Percentiles rank a stretch among this genome's conserved stretches.
Conservation (phyloP, 108 stramenopile species). For the Aurantiochytrium sp. region DNA sequence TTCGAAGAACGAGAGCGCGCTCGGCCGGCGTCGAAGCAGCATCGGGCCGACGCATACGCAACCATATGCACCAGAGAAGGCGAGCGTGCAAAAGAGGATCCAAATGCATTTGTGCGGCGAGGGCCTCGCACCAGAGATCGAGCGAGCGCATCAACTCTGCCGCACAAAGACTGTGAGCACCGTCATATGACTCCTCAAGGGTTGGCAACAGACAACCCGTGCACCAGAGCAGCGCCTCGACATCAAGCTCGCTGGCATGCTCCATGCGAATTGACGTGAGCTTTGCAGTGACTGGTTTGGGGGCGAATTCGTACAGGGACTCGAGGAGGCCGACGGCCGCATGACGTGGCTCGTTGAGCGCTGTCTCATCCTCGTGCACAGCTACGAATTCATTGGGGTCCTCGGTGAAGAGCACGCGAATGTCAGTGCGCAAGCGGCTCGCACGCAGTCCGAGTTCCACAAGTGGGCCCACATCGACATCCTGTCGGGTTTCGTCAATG, state of each 20-base stretch:
- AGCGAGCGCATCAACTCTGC: background rate
- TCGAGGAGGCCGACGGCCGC: background rate
- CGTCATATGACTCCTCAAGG: background rate
- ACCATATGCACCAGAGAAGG: background rate
- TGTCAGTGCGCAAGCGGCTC: background rate
- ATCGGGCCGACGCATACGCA: background rate
- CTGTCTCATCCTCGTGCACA: background rate
- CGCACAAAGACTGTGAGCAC: background rate
- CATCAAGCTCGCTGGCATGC: background rate
- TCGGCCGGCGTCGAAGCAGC: background rate
- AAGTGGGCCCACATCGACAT: background rate
- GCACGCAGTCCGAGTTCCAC: background rate
- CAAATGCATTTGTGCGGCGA: background rate
- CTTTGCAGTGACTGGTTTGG: background rate
- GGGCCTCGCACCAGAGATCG: background rate
- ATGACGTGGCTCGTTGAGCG: background rate
- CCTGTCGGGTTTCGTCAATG: background rate
- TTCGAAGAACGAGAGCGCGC: background rate
- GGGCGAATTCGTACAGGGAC: background rate
- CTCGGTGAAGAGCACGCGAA: background rate
- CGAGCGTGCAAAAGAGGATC: background rate
- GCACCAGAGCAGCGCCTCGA: background rate
- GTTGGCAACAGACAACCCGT: background rate
- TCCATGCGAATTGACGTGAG: background rate
- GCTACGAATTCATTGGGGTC: slow-evolving; percentile 12